Evolutionary conservation across 345 rosid species (phyloP).

Genomic region (Reutealis trisperma): DNA sequence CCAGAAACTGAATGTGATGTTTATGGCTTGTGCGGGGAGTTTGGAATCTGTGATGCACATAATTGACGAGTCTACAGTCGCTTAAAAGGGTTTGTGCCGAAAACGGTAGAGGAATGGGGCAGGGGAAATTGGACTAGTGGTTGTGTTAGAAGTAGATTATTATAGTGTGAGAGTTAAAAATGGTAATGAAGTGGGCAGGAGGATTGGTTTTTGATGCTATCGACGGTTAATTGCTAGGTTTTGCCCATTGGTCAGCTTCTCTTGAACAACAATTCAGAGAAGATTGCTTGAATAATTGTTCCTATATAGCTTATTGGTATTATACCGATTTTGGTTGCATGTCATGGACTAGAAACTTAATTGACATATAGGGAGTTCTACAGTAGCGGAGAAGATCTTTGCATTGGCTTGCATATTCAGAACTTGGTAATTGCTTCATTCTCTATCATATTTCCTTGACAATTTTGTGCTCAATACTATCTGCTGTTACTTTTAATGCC

Average conservation of each 20-base stretch:
- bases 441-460: background rate
- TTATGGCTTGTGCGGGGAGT: slow-evolving; percentile 30
- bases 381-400: too few species aligned
- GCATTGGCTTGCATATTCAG: too few species aligned
- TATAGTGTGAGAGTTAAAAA: background rate
- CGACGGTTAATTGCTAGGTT: slow-evolving; percentile 17
- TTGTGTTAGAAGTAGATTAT: too few species aligned
- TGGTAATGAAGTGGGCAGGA: slow-evolving; percentile 12
- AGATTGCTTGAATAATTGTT: slow-evolving; percentile 47
- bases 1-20: slow-evolving; percentile 15
- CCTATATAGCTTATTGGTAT: slow-evolving; percentile 54
- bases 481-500: background rate
- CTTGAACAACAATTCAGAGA: slow-evolving; percentile 32
- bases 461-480: background rate
- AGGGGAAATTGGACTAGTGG: too few species aligned
- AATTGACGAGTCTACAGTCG: slow-evolving; percentile 29
- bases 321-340: slow-evolving; percentile 45
- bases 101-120: slow-evolving; percentile 27
- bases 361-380: too few species aligned
- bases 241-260: slow-evolving; percentile 6
- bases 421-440: too few species aligned
- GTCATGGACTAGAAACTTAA: too few species aligned
- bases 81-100: slow-evolving; percentile 17
- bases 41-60: slow-evolving; percentile 16
- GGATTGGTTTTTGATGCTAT: slow-evolving; percentile 25